These are phyloP conservation scores for Rauvolfia tetraphylla DNA, from an alignment of 257 asterid species.

Conservation along the genomic window DNA sequence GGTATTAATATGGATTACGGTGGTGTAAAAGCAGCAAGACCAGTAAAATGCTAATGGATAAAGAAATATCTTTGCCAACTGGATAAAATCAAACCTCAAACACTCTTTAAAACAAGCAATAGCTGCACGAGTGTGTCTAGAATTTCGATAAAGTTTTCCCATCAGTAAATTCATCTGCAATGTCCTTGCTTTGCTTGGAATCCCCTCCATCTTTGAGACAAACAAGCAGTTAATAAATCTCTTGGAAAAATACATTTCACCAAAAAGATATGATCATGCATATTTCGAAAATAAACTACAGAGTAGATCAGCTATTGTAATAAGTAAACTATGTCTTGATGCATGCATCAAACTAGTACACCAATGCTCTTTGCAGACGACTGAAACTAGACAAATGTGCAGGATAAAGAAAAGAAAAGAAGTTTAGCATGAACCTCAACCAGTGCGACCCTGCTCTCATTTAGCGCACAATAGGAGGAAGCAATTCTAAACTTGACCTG, in stretches of 20 bases:
- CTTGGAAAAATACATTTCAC: neutral
- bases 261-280: constrained; percentile 1
- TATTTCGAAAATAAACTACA: neutral
- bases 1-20: neutral
- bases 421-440: constrained; percentile 53
- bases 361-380: neutral
- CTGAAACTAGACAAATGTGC: neutral
- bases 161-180: constrained; percentile 86
- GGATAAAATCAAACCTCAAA: constrained; percentile 51
- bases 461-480: constrained; percentile 59
- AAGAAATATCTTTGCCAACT: neutral
- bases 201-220: constrained; percentile 74
- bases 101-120: constrained; percentile 86
- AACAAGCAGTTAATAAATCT: constrained; percentile 1
- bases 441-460: constrained; percentile 76
- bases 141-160: constrained; percentile 86
- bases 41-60: neutral
- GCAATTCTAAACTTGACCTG: constrained; percentile 95
- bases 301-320: neutral
- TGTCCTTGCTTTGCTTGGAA: constrained; percentile 86
- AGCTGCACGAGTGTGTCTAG: constrained; percentile 94
- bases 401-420: constrained; percentile 6
- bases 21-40: neutral
- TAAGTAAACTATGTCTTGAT: neutral
- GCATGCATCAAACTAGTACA: neutral